Conservation (phyloP, 1,284 basidiomycete genomes). For the Moesziomyces parantarcticus region DNA sequence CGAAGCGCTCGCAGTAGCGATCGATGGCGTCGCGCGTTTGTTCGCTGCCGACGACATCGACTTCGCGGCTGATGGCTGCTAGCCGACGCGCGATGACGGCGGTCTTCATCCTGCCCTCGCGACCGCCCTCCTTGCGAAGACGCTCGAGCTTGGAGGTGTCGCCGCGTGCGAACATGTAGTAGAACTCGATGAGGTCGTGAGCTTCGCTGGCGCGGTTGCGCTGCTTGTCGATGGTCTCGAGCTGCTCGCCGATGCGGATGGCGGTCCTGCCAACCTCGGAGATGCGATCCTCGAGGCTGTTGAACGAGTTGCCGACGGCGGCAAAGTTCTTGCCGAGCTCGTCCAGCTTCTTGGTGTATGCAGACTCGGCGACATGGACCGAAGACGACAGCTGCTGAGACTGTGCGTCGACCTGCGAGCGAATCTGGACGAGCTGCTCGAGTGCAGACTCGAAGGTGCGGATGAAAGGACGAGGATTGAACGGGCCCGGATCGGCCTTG, state of each 20-base stretch:
- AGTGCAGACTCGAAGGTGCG: slow-evolving; percentile 88
- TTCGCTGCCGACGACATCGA: slow-evolving; percentile 71
- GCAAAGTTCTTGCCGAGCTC: slow-evolving; percentile 94
- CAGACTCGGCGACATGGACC: slow-evolving; percentile 87
- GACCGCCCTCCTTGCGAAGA: slow-evolving; percentile 79
- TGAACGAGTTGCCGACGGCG: slow-evolving; percentile 60
- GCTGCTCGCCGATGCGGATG: slow-evolving; percentile 90
- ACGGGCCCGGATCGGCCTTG: slow-evolving; percentile 83
- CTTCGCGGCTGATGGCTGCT: slow-evolving; percentile 88
- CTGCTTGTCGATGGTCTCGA: slow-evolving; percentile 92
- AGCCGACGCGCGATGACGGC: slow-evolving; percentile 89
- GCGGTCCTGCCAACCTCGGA: slow-evolving; percentile 94
- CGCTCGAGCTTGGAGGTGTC: slow-evolving; percentile 82
- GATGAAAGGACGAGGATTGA: slow-evolving; percentile 93
- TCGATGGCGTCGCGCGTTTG: slow-evolving; percentile 75
- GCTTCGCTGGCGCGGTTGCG: slow-evolving; percentile 92
- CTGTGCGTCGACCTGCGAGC: slow-evolving; percentile 86
- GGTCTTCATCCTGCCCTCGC: slow-evolving; percentile 85
- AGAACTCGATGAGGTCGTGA: slow-evolving; percentile 92
- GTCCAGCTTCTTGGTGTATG: slow-evolving; percentile 91
- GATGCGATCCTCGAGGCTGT: slow-evolving; percentile 71
- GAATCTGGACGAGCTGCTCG: slow-evolving; percentile 83
- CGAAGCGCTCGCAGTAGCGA: slow-evolving; percentile 96
- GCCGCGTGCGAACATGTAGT: slow-evolving; percentile 88
- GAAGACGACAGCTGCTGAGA: slow-evolving; percentile 91